phyloP scores from a whole-genome alignment of 1,284 basidiomycete genomes.

The Phlebopus sp. region DNA sequence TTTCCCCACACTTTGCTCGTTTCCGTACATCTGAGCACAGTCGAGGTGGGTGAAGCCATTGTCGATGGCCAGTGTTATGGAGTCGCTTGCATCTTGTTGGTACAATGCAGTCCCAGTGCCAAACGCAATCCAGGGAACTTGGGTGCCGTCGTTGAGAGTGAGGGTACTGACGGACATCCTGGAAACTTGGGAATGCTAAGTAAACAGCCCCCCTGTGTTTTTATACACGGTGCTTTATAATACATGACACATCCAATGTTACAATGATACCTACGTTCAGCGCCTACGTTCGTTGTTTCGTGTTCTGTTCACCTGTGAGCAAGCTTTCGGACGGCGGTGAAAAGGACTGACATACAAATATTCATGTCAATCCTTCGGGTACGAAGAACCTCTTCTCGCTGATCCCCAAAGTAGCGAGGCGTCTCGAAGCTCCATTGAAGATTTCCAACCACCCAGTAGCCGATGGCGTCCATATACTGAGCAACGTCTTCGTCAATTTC shows the following conservation, averaged over 20 bases:
- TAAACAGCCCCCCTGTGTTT: too few relatives aligned
- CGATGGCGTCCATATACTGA: slow-evolving; percentile 44
- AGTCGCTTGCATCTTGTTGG: slow-evolving; percentile 47
- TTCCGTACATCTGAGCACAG: slow-evolving; percentile 64
- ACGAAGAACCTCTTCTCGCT: slow-evolving; percentile 1
- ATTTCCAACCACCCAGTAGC: slow-evolving; percentile 50
- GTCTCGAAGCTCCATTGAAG: slow-evolving; percentile 59
- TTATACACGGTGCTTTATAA: too few relatives aligned
- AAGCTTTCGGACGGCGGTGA: too few relatives aligned
- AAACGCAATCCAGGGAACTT: slow-evolving; percentile 63
- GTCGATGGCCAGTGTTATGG: slow-evolving; percentile 53
- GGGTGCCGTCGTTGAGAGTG: slow-evolving; percentile 56
- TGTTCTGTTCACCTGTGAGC: too few relatives aligned
- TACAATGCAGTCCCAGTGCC: slow-evolving; percentile 67
- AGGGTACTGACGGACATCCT: slow-evolving; percentile 40
- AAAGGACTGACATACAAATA: background rate
- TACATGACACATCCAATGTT: too few relatives aligned
- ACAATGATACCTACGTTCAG: too few relatives aligned
- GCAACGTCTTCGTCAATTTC: slow-evolving; percentile 47
- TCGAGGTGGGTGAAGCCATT: slow-evolving; percentile 70
- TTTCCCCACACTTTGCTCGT: slow-evolving; percentile 57
- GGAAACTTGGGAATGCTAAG: background rate
- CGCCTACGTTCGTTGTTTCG: too few relatives aligned
- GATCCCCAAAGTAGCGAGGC: slow-evolving; percentile 51
- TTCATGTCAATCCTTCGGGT: background rate